Conservation (phyloP, 352 stramenopile genomes). For the Phytophthora rubi region DNA sequence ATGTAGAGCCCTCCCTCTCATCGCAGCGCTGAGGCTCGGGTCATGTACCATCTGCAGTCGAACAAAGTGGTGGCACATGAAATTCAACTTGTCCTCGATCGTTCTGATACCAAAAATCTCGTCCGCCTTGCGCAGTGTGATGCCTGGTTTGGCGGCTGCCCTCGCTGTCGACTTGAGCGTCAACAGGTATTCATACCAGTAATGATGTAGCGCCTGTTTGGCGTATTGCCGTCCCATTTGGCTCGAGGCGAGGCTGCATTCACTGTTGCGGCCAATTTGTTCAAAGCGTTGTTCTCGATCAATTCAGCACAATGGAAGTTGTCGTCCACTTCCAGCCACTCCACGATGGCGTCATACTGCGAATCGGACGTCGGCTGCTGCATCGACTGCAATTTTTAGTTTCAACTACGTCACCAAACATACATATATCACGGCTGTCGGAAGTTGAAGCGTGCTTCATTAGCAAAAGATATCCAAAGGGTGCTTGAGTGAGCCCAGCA, state of each 20-base stretch:
- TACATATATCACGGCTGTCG: not conserved
- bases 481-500: not conserved
- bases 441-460: conserved; percentile 1
- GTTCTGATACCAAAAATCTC: conserved; percentile 8
- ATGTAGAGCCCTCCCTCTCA: not conserved
- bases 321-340: conserved; percentile 16
- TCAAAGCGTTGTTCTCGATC: conserved; percentile 8
- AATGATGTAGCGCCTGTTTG: conserved; percentile 17
- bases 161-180: conserved; percentile 6
- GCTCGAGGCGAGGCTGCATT: conserved; percentile 9
- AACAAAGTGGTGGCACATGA: conserved; percentile 22
- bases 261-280: conserved; percentile 8
- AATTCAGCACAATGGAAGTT: conserved; percentile 17
- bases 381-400: not conserved
- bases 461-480: not conserved
- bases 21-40: conserved; percentile 9
- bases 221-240: conserved; percentile 11
- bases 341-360: conserved; percentile 12
- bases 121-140: conserved; percentile 5
- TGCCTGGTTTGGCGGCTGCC: conserved; percentile 7
- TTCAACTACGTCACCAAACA: not conserved
- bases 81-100: conserved; percentile 23
- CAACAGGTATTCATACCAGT: not conserved
- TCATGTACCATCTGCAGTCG: conserved; percentile 15
- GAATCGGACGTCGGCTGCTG: conserved; percentile 6